Evolutionary conservation across 2,329 filamentous ascomycete genomes (phyloP), one percentile per base, ranked within the genome.

Genomic region (Alternaria alternata): DNA sequence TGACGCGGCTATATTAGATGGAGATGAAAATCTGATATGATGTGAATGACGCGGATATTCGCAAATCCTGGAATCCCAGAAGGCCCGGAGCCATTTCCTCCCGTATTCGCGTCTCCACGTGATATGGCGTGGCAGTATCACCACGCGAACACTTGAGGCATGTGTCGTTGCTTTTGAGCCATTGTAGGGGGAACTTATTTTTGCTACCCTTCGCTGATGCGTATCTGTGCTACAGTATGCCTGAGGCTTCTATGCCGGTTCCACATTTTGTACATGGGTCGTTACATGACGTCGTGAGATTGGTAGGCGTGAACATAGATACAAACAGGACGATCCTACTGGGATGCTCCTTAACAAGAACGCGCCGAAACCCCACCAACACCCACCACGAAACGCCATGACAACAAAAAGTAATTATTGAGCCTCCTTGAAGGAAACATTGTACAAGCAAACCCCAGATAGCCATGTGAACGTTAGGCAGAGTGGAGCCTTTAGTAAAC

Each of bases 31-130:
- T 30, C 41, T 47, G 26, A 51, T 30, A 53, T 22, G 26, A 36
- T 47, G 51, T 51, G 39, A 39, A 61, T 63, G 58, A 61, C 58
- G 61, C 58, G 54, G 53, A 56, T 55, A 56, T 41, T 43, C 46
- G 52, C 57, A 56, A 56, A 34, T 38, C 57, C 39, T 51, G 52
- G 46, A 56, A 57, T 42, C 32, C 24, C 28, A 20, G 42, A 43
- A 30, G 42, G 16, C 54, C 46, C 46, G 38, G 28, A 24, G 12
- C 32, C 32, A 49, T 49, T 43, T 42, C 28, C 44, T 49, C 38
- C 56, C 44, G 44, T 54, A 38, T 55, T 59, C 59, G 51, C 51
- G 51, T 59, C 48, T 48, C 53, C 57, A 59, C 53, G 57, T 59
- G 57, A 59, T 56, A 16, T 49, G 46, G 46, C 32, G 46, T 49